phyloP scores from a whole-genome alignment of 108 stramenopile genomes.

The Cyclotella cryptica region DNA sequence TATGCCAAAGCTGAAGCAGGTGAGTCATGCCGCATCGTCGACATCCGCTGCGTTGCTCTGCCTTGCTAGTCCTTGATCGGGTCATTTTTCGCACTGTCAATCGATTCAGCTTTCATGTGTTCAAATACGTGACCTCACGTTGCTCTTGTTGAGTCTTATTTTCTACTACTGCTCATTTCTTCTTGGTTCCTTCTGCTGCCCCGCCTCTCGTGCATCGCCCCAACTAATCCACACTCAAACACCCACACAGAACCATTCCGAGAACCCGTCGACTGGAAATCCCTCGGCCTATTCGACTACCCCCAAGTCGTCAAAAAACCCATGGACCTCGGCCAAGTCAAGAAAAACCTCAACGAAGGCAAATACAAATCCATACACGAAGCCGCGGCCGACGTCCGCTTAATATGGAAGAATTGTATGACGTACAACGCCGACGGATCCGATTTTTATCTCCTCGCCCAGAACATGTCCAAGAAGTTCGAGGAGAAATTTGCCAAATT shows the following conservation, averaged over 20 bases:
- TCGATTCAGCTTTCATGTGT: neutral
- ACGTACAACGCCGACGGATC: conserved; percentile 94
- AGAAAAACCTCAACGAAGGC: conserved; percentile 74
- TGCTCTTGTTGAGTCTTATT: conserved; percentile 9
- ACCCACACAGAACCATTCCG: conserved; percentile 86
- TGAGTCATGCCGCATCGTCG: conserved; percentile 27
- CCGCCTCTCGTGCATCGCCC: neutral
- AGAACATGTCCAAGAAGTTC: conserved; percentile 75
- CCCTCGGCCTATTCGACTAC: conserved; percentile 92
- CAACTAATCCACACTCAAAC: neutral
- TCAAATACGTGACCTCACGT: neutral
- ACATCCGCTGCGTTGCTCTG: neutral
- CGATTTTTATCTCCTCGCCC: conserved; percentile 73
- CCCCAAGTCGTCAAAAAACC: conserved; percentile 94
- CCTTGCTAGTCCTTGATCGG: neutral
- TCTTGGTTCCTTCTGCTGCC: neutral
- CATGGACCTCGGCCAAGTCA: conserved; percentile 96
- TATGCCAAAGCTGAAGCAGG: conserved; percentile 79
- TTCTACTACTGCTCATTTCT: neutral
- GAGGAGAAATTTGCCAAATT: conserved; percentile 80
- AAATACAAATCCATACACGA: conserved; percentile 82
- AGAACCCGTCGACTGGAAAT: conserved; percentile 96
- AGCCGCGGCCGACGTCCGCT: conserved; percentile 90
- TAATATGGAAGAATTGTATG: conserved; percentile 96
- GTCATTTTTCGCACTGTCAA: neutral